These are phyloP conservation scores for Asparagopsis taxiformis DNA, from an alignment of 31 red algal species.

Conservation along the genomic window DNA sequence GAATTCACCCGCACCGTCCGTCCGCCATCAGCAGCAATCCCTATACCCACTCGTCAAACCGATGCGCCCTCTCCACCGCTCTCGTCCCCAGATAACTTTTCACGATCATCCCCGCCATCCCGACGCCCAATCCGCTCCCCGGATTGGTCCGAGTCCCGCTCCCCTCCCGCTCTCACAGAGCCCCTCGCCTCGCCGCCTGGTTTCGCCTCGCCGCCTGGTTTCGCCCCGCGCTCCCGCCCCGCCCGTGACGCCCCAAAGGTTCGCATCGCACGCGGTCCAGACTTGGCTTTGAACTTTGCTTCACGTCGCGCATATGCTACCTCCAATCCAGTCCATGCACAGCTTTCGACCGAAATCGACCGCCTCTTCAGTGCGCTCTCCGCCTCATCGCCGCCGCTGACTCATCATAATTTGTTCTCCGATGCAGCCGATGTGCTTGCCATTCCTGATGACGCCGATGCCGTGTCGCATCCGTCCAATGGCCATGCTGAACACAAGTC, in stretches of 20 bases:
- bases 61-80: constrained; percentile 1
- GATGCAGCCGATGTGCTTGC: not conserved
- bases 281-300: constrained; percentile 39
- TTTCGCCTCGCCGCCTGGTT: no score
- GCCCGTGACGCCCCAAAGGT: constrained; percentile 2
- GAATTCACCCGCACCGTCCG: not conserved
- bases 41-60: not conserved
- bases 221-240: constrained; percentile 10
- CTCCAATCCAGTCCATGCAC: constrained; percentile 9
- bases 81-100: constrained; percentile 13
- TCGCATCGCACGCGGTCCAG: constrained; percentile 30
- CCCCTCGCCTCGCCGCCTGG: not conserved
- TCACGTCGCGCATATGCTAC: constrained; percentile 16
- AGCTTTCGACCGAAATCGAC: constrained; percentile 34
- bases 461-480: constrained; percentile 12
- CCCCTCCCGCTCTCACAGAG: no score
- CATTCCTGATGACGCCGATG: not conserved
- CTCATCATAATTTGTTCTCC: not conserved
- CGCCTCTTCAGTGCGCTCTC: constrained; percentile 11
- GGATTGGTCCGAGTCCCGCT: not conserved
- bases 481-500: no score
- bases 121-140: constrained; percentile 3
- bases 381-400: not conserved
- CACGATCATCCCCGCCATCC: not conserved
- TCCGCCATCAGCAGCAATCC: constrained; percentile 2